Conservation (phyloP, 345 rosid species). For the Atalantia buxifolia region DNA sequence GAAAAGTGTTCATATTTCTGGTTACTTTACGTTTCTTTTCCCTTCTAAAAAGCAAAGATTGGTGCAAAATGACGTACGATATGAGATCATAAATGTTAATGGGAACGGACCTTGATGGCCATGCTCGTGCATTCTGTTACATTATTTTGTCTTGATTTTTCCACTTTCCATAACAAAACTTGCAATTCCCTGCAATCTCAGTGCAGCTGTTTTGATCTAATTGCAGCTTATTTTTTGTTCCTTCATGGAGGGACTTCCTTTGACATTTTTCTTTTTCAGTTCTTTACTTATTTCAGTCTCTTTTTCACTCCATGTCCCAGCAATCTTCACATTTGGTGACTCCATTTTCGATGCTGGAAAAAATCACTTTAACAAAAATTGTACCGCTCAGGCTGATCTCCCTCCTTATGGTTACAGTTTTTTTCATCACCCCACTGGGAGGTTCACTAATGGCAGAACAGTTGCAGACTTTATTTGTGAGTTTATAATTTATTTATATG, state of each 20-base stretch:
- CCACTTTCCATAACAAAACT: too few species aligned
- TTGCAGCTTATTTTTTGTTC: background rate
- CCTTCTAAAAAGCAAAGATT: background rate
- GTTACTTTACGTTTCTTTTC: background rate
- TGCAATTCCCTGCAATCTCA: background rate
- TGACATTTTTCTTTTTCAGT: conserved; percentile 1
- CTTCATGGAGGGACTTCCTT: conserved; percentile 12
- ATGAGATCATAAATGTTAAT: background rate
- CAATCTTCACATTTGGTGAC: conserved; percentile 65
- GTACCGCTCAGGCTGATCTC: conserved; percentile 66
- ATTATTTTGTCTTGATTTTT: background rate
- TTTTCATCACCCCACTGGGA: conserved; percentile 64
- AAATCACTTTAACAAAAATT: conserved; percentile 61
- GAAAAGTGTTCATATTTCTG: background rate
- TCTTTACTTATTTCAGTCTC: conserved; percentile 5
- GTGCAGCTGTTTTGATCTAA: background rate
- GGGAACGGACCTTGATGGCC: background rate
- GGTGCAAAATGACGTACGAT: background rate
- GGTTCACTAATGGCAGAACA: conserved; percentile 73
- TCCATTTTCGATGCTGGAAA: conserved; percentile 66
- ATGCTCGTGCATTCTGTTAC: conserved; percentile 16
- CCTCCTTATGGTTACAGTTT: conserved; percentile 70
- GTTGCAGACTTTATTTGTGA: conserved; percentile 61
- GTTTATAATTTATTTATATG: background rate
- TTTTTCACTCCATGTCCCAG: conserved; percentile 28